A percentile compares a stretch with the other conserved stretches of the same genome.
These are phyloP conservation scores for Euphrasia arctica DNA, from an alignment of 305 asterid genomes.

Conservation along the genomic window DNA sequence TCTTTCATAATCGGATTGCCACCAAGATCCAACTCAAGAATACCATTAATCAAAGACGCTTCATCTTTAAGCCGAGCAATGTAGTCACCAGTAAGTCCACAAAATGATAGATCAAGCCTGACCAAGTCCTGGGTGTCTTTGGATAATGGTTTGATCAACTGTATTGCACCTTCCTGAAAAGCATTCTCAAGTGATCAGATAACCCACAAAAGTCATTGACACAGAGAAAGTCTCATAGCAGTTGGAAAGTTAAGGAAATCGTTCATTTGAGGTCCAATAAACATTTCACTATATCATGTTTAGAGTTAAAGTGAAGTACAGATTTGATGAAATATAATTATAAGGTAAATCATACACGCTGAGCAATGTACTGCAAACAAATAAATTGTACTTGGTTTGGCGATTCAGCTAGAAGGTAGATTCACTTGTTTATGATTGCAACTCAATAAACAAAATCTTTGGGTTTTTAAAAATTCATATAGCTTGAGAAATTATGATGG, in stretches of 20 bases:
- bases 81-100: constrained; percentile 58
- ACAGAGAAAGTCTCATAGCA: constrained; percentile 1
- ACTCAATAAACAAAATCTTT: constrained; percentile 11
- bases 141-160: constrained; percentile 65
- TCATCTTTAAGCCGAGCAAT: constrained; percentile 50
- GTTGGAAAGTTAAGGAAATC: constrained; percentile 3
- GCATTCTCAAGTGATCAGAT: constrained; percentile 30
- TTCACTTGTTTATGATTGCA: not conserved
- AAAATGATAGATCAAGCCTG: constrained; percentile 75
- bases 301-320: not conserved
- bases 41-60: constrained; percentile 43
- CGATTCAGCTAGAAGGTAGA: constrained; percentile 3
- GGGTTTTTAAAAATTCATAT: not conserved
- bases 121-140: constrained; percentile 61
- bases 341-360: constrained; percentile 15
- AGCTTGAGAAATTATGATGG: not conserved
- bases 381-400: constrained; percentile 9
- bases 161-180: constrained; percentile 75
- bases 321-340: constrained; percentile 7
- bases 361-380: constrained; percentile 12
- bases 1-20: constrained; percentile 72
- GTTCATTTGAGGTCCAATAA: constrained; percentile 8
- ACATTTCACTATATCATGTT: constrained; percentile 4
- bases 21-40: constrained; percentile 80
- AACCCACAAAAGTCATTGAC: constrained; percentile 10